These are phyloP conservation scores for Polychaeton citri DNA, from an alignment of 2,329 filamentous ascomycete genomes.

Conservation along the genomic window DNA sequence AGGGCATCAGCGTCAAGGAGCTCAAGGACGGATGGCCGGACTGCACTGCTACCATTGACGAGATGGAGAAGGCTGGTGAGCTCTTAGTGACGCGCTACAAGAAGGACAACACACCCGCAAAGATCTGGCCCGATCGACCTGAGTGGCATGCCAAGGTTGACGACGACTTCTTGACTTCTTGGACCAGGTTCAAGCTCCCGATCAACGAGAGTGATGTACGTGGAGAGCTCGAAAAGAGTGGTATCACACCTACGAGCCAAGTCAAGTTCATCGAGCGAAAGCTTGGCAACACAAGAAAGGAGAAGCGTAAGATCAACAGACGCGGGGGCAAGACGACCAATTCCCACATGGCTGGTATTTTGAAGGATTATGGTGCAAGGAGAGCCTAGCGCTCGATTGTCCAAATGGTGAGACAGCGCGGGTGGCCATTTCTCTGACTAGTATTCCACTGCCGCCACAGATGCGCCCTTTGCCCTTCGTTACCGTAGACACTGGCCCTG, in stretches of 20 bases:
- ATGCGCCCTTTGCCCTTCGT: no score
- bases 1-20: constrained; percentile 73
- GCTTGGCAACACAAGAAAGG: constrained; percentile 41
- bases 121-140: constrained; percentile 81
- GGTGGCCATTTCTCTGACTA: no score
- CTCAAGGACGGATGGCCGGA: constrained; percentile 92
- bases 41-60: constrained; percentile 64
- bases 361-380: constrained; percentile 52
- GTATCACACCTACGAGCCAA: constrained; percentile 73
- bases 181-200: constrained; percentile 69
- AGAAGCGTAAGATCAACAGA: constrained; percentile 63
- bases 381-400: no score
- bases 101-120: constrained; percentile 76
- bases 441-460: no score
- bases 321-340: constrained; percentile 73
- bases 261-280: constrained; percentile 50
- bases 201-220: constrained; percentile 58
- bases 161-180: constrained; percentile 69
- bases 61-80: constrained; percentile 64
- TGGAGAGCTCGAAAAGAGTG: constrained; percentile 60
- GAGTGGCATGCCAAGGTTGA: constrained; percentile 48
- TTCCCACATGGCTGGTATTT: constrained; percentile 68
- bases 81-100: constrained; percentile 80
- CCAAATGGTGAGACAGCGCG: no score
- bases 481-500: no score